phyloP scores from a whole-genome alignment of 2,329 filamentous ascomycete species.

The Botrytis galanthina region DNA sequence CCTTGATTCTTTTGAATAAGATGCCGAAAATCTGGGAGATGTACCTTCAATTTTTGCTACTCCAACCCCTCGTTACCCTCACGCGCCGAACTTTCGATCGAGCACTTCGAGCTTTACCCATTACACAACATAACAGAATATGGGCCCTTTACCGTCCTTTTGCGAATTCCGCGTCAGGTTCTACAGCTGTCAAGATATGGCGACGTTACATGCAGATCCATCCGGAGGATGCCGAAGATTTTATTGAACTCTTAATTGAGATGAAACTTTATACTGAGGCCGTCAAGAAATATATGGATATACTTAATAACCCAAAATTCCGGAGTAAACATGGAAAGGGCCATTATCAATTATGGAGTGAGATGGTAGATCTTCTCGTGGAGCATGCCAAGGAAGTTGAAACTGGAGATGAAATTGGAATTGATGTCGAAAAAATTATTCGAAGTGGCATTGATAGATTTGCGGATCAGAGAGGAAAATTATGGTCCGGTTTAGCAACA shows the following conservation, averaged over 20 bases:
- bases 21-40: conserved; percentile 99
- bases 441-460: conserved; percentile 88
- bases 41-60: conserved; percentile 86
- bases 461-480: conserved; percentile 86
- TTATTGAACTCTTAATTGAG: conserved; percentile 82
- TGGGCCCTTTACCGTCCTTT: conserved; percentile 92
- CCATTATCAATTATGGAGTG: conserved; percentile 94
- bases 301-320: conserved; percentile 88
- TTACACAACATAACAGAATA: conserved; percentile 93
- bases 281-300: conserved; percentile 83
- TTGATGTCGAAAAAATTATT: conserved; percentile 89
- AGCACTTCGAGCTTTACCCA: conserved; percentile 83
- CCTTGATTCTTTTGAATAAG: conserved; percentile 91
- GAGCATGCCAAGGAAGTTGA: conserved; percentile 85
- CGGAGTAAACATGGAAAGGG: conserved; percentile 91
- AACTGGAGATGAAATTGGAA: conserved; percentile 74
- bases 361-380: conserved; percentile 94
- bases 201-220: conserved; percentile 95
- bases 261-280: conserved; percentile 87
- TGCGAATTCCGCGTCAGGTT: conserved; percentile 83
- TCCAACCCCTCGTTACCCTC: conserved; percentile 86
- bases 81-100: conserved; percentile 89
- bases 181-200: conserved; percentile 92
- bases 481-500: conserved; percentile 92
- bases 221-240: conserved; percentile 92